Evolutionary conservation across 257 asterid species (phyloP), one percentile per base, ranked within the genome.

Genomic region (Capsicum baccatum): DNA sequence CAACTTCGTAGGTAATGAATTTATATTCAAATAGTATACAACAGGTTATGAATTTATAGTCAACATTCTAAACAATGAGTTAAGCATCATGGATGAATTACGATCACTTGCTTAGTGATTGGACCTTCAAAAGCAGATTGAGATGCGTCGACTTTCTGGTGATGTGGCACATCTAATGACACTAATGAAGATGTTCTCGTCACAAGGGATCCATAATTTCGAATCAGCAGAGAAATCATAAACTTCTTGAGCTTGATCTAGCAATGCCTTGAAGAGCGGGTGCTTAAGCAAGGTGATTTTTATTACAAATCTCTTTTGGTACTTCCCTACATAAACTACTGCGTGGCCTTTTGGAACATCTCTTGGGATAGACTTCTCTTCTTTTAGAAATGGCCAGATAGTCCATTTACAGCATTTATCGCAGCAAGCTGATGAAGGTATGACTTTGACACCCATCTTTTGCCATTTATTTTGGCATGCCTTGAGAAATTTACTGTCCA

Each of bases 301-400:
- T 90, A 96, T 96, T 26, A 96, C 99, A 56, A 88, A 93, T 86
- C 98, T 91, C 85, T 91, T 94, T 42, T 86, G 91, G 63, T 69
- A 82, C 58, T 93, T 95, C 4, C 99, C 99, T 5, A 96, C 98
- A 26, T 94, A 96, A 56, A 94, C 94, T 48, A 90, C 99, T 86
- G 90, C 64, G 85, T 96, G 99, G 17, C 99, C 99, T 91, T 90
- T 96, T 0, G 99, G 98, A 47, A 96, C 99, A 67, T 94, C 99
- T 17, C 86, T 86, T 0, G 97, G 98, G 52, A 94, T 94, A 17
- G 76, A 82, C 79, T 85, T 84, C 85, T 91, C 93, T 26, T 90
- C 93, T 9, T 83, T 90, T 79, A 82, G 16, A 4, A 88, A 82
- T 15, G 89, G 86, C 95, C 92, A 88, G 37, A 85, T 15, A 6